These are phyloP conservation scores for Thielaviopsis populi DNA, from an alignment of 2,329 filamentous ascomycete species.

Conservation along the genomic window DNA sequence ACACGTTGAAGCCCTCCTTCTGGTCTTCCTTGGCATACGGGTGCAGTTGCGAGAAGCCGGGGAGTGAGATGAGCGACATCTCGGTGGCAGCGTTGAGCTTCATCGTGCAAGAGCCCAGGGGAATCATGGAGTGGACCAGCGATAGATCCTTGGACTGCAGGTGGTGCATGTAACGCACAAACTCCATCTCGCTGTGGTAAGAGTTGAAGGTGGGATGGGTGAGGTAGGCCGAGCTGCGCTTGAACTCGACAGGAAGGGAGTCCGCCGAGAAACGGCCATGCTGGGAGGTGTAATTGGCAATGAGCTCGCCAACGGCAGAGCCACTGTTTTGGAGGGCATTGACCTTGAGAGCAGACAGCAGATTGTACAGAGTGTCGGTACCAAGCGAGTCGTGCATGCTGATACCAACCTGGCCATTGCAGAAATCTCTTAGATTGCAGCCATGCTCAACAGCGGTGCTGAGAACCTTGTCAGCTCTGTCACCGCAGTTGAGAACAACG, in stretches of 20 bases:
- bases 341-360: conserved; percentile 24
- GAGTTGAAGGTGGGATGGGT: conserved; percentile 91
- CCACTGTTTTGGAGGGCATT: conserved; percentile 22
- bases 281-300: conserved; percentile 19
- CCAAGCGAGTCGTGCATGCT: conserved; percentile 22
- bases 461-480: conserved; percentile 28
- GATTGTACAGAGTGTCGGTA: conserved; percentile 33
- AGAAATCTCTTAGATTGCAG: conserved; percentile 22
- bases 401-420: conserved; percentile 24
- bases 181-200: conserved; percentile 86
- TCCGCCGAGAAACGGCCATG: conserved; percentile 13
- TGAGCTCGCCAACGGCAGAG: conserved; percentile 15
- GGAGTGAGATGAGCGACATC: conserved; percentile 74
- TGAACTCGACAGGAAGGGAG: conserved; percentile 42
- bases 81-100: conserved; percentile 90
- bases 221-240: conserved; percentile 59
- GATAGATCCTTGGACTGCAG: conserved; percentile 90
- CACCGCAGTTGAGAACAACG: conserved; percentile 46
- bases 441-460: conserved; percentile 10
- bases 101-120: conserved; percentile 94
- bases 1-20: conserved; percentile 49
- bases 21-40: conserved; percentile 56
- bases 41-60: conserved; percentile 64
- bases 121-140: conserved; percentile 93
- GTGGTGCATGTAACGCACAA: conserved; percentile 85